Evolutionary conservation across 2,329 filamentous ascomycete genomes (phyloP).

Genomic region (Eutypella sp.): DNA sequence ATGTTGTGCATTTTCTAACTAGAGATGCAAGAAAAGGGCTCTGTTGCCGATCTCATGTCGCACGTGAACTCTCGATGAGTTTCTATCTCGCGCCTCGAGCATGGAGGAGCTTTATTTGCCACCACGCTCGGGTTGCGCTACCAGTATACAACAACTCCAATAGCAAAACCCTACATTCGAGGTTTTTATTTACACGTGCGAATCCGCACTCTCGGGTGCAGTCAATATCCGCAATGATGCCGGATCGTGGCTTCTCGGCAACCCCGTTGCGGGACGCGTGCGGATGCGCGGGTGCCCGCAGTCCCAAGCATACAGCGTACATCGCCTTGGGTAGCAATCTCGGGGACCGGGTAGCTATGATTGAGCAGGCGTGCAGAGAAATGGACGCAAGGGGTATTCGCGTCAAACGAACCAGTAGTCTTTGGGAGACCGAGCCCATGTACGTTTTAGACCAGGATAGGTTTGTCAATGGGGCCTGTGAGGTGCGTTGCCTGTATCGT

Average conservation of each 20-base stretch:
- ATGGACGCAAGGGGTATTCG: constrained; percentile 71
- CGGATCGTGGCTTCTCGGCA: constrained; percentile 13
- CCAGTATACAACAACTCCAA: no score
- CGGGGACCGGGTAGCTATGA: constrained; percentile 77
- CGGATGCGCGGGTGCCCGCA: constrained; percentile 21
- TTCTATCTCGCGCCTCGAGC: constrained; percentile 17
- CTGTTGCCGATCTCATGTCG: constrained; percentile 5
- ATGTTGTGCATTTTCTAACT: no score
- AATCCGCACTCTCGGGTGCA: constrained; percentile 2
- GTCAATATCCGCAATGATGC: constrained; percentile 12
- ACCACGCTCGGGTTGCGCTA: constrained; percentile 14
- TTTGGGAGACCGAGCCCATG: constrained; percentile 97
- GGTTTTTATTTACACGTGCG: no score
- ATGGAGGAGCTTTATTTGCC: constrained; percentile 23
- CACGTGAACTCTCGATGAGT: constrained; percentile 19
- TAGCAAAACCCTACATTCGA: no score
- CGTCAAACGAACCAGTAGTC: constrained; percentile 73
- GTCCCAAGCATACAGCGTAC: constrained; percentile 53
- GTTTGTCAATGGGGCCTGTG: constrained; percentile 89
- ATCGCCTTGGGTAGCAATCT: constrained; percentile 92
- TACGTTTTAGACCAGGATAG: constrained; percentile 84
- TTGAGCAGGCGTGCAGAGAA: constrained; percentile 75
- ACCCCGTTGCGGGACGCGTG: constrained; percentile 15
- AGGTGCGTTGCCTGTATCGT: constrained; percentile 52
- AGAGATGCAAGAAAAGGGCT: constrained; percentile 3